Base-by-base conservation (phyloP, 176 grass and related monocot species). In the Typha latifolia region DNA sequence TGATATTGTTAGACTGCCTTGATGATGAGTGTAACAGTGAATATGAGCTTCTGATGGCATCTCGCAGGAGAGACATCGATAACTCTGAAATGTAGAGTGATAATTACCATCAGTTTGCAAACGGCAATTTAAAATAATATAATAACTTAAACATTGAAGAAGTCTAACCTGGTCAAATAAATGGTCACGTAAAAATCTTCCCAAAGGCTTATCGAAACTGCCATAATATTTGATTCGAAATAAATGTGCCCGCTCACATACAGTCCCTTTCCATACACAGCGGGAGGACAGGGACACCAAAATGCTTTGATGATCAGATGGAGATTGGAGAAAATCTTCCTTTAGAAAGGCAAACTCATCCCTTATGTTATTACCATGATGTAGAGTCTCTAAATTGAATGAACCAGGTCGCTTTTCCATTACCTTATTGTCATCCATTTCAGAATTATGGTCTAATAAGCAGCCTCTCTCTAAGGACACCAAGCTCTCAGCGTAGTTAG, bases 221-320 rank as follows among this genome's bases (percentile, higher is more conserved):
- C 86, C 73, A 82, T 99, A 99, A 86, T 90, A 99, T 78, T 99
- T 99, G 76, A 99, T 92, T 16, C 89, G 88, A 67, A 90, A 83
- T 74, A 99, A 81, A 79, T 93, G 89, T 15, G 86, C 78, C 49
- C 86, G 71, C 81, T 99, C 83, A 82, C 94, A 99, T 27, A 89
- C 71, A 61, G 79, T 80, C 74, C 75, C 90, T 72, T 90, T 90
- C 94, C 94, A 85, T 55, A 85, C 86, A 77, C 83, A 93, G 47
- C 89, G 81, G 16, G 89, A 87, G 48, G 94, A 99, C 20, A 93
- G 71, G 85, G 89, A 93, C 85, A 93, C 94, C 67, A 99, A 86
- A 89, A 99, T 93, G 85, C 89, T 99, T 80, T 93, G 89, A 83
- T 93, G 88, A 31, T 99, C 94, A 37, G 94, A 87, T 67, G 89